Conservation (phyloP, 1,284 basidiomycete species). For the Polyporus tsugae region DNA sequence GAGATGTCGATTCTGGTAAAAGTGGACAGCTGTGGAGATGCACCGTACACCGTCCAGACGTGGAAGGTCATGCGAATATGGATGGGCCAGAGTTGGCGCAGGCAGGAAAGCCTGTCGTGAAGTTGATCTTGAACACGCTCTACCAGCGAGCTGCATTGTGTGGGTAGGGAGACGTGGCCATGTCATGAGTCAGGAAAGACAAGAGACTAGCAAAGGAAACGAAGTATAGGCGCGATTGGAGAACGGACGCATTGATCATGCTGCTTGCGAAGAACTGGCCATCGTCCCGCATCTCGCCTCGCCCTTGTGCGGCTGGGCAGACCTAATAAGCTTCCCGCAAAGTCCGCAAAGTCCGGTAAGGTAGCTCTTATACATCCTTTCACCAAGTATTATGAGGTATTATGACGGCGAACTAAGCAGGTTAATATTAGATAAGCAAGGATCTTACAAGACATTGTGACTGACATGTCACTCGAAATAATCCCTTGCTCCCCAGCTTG, state of each 20-base stretch:
- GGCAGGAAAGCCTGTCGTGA: conserved; percentile 3
- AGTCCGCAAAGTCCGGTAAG: neutral
- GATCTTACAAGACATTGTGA: too few relatives aligned
- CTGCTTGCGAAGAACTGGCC: conserved; percentile 11
- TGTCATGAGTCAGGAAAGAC: conserved; percentile 24
- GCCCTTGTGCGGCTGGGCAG: neutral
- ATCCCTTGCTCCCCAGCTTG: too few relatives aligned
- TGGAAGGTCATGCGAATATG: neutral
- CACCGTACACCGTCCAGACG: conserved; percentile 13
- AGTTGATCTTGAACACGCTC: conserved; percentile 2
- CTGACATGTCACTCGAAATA: too few relatives aligned
- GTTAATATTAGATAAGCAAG: too few relatives aligned
- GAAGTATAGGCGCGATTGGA: conserved; percentile 1
- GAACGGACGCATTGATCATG: conserved; percentile 29
- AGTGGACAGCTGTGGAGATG: conserved; percentile 55
- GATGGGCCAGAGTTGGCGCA: neutral
- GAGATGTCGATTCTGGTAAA: conserved; percentile 87
- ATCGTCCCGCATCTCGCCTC: neutral
- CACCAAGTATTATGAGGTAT: too few relatives aligned
- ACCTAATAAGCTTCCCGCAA: neutral
- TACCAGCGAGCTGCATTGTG: conserved; percentile 19
- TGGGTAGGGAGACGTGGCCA: conserved; percentile 22
- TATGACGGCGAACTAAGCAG: too few relatives aligned
- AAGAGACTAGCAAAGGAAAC: conserved; percentile 7
- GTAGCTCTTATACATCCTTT: too few relatives aligned